Conservation (phyloP, 768 basidiomycete genomes). For the Boletellus ananiceps region DNA sequence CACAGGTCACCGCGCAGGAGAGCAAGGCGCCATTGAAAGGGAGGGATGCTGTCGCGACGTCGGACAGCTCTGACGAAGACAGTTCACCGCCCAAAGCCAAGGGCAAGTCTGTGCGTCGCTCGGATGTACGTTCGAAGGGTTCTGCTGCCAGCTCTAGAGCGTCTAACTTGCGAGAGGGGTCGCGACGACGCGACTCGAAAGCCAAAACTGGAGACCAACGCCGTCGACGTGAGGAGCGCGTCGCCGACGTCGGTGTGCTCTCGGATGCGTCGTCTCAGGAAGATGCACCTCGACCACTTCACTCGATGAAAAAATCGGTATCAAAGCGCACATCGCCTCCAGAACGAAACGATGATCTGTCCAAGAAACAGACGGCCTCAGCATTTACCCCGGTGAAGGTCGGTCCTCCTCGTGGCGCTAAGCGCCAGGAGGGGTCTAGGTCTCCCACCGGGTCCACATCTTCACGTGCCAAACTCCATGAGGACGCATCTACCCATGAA, state of each 20-base stretch:
- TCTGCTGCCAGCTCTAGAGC: neutral
- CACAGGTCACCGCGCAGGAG: neutral
- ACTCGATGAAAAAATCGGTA: neutral
- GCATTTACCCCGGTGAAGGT: conserved; percentile 9
- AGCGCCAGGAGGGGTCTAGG: conserved; percentile 1
- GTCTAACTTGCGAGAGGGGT: neutral
- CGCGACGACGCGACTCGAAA: neutral
- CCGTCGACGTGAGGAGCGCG: neutral
- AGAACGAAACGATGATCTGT: neutral
- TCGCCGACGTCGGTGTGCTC: neutral
- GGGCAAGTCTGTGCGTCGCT: neutral
- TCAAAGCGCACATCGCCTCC: neutral
- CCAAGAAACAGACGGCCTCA: conserved; percentile 5
- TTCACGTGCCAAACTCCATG: neutral
- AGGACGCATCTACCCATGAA: neutral
- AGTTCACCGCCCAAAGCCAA: conserved; percentile 3
- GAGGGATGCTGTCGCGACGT: neutral
- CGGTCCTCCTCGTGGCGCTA: conserved; percentile 26
- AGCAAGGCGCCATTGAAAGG: neutral
- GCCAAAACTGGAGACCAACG: neutral
- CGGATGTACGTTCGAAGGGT: neutral
- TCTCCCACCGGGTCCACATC: neutral
- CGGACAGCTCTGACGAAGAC: conserved; percentile 2
- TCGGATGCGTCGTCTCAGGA: conserved; percentile 1
- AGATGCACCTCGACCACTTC: conserved; percentile 1